Conservation (phyloP, 352 stramenopile species). For the Pythium phragmitis region DNA sequence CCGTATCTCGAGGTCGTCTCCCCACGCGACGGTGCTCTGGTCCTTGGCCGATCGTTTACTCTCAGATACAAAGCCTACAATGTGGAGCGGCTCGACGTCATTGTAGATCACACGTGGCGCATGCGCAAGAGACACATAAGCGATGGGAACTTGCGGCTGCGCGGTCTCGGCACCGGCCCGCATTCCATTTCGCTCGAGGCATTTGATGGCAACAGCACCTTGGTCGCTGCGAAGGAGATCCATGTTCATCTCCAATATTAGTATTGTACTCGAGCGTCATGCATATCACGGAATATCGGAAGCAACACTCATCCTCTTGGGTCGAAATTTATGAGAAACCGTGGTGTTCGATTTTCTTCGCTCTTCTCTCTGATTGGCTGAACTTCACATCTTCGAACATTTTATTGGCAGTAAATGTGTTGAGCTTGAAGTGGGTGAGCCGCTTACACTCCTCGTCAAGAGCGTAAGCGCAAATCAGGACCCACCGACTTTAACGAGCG, state of each 20-base stretch:
- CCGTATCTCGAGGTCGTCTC: constrained; percentile 27
- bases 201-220: constrained; percentile 3
- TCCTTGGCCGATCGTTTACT: constrained; percentile 28
- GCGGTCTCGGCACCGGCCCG: constrained; percentile 29
- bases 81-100: constrained; percentile 31
- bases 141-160: constrained; percentile 46
- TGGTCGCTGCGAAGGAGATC: constrained; percentile 1
- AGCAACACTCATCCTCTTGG: too few species aligned
- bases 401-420: constrained; percentile 4
- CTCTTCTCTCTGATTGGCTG: constrained; percentile 5
- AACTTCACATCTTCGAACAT: neutral
- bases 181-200: constrained; percentile 37
- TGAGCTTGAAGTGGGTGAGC: too few species aligned
- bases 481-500: too few species aligned
- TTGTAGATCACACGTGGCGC: constrained; percentile 30
- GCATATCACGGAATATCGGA: too few species aligned
- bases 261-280: neutral
- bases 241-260: neutral
- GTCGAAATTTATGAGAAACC: neutral
- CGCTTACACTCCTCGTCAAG: too few species aligned
- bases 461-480: too few species aligned
- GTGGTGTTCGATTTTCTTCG: constrained; percentile 1
- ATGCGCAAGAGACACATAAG: constrained; percentile 33
- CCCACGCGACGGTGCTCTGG: constrained; percentile 28
- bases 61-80: constrained; percentile 43